phyloP scores from a whole-genome alignment of 2,329 filamentous ascomycete genomes.

The Fusarium irregulare region DNA sequence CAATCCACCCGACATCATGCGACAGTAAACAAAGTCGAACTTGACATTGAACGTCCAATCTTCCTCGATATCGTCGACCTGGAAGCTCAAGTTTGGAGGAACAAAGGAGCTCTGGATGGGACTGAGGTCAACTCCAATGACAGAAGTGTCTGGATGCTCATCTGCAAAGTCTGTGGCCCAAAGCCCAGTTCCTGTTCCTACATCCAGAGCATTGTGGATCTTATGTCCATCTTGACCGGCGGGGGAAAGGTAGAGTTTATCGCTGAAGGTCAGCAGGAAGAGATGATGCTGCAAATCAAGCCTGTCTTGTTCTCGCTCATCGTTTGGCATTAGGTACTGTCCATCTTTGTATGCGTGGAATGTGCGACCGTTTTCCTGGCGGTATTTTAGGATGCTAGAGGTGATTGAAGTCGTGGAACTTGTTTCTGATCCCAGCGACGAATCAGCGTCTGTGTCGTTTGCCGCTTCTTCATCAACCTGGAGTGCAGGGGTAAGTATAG shows the following conservation, averaged over 20 bases:
- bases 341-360: conserved; percentile 48
- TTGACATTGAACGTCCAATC: conserved; percentile 40
- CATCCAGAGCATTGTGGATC: conserved; percentile 41
- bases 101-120: conserved; percentile 40
- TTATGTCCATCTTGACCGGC: conserved; percentile 22
- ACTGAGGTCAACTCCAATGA: conserved; percentile 42
- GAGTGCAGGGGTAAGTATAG: neutral
- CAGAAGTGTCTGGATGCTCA: conserved; percentile 31
- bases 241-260: conserved; percentile 40
- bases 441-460: conserved; percentile 1
- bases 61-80: conserved; percentile 45
- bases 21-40: conserved; percentile 46
- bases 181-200: conserved; percentile 45
- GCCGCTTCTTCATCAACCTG: conserved; percentile 6
- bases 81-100: conserved; percentile 43
- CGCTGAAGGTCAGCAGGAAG: conserved; percentile 45
- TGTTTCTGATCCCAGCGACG: neutral
- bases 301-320: conserved; percentile 32
- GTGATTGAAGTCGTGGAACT: conserved; percentile 37
- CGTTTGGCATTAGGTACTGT: conserved; percentile 34
- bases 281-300: conserved; percentile 43
- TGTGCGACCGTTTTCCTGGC: conserved; percentile 45
- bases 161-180: conserved; percentile 47
- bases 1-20: conserved; percentile 41
- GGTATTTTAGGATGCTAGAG: conserved; percentile 41